Percentiles rank a stretch among this genome's conserved stretches.
Evolutionary conservation across 345 rosid species (phyloP).

Genomic region (Melaleuca alternifolia): DNA sequence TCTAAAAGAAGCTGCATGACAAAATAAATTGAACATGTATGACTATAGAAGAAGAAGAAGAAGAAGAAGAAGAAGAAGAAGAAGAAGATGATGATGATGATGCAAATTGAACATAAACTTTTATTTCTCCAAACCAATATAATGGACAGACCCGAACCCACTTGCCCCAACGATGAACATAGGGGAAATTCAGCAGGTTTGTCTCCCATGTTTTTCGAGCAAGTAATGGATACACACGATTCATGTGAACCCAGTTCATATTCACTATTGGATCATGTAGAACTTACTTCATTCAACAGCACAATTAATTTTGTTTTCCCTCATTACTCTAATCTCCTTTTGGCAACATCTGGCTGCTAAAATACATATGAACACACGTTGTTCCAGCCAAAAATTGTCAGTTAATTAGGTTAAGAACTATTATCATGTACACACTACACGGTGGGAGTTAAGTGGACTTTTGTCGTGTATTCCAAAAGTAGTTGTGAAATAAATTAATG

Average conservation of each 20-base stretch:
- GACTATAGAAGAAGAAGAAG: not conserved
- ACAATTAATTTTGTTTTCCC: not conserved
- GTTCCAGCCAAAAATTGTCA: not conserved
- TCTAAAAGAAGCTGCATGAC: not conserved
- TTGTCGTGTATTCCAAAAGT: not conserved
- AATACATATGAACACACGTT: not conserved
- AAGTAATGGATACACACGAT: not conserved
- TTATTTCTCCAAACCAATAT: not conserved
- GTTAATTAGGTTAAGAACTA: not conserved
- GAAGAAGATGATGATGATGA: no score
- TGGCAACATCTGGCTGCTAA: not conserved
- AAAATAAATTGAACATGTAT: not conserved
- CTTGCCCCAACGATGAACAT: not conserved
- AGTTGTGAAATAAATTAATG: not conserved
- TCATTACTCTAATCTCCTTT: not conserved
- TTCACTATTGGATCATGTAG: not conserved
- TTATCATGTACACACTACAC: not conserved
- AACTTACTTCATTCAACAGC: not conserved
- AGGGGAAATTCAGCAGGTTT: not conserved
- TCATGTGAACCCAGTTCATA: accelerated
- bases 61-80: no score
- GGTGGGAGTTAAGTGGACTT: not conserved
- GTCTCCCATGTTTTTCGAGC: not conserved
- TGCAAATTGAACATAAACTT: not conserved
- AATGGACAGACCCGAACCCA: not conserved